These are phyloP conservation scores for Tremella fuciformis DNA, from an alignment of 768 basidiomycete genomes.

Conservation along the genomic window DNA sequence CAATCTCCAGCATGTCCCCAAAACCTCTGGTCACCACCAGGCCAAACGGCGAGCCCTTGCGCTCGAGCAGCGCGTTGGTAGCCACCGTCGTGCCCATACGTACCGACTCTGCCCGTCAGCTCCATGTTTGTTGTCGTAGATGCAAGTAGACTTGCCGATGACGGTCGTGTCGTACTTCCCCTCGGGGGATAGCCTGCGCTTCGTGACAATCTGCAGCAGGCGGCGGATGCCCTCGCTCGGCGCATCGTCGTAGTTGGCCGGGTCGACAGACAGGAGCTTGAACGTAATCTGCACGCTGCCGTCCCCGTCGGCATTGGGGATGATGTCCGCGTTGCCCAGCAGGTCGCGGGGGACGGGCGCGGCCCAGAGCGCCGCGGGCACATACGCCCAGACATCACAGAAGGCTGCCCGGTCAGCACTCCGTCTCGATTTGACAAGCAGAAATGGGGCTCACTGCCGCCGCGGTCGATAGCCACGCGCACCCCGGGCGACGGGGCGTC, in stretches of 20 bases:
- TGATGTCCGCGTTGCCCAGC: conserved; percentile 31
- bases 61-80: conserved; percentile 93
- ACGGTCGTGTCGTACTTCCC: conserved; percentile 27
- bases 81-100: conserved; percentile 36
- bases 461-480: conserved; percentile 46
- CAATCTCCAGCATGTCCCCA: conserved; percentile 79
- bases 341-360: conserved; percentile 11
- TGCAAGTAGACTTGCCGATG: conserved; percentile 50
- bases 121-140: conserved; percentile 69
- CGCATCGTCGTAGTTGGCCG: conserved; percentile 62
- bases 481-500: conserved; percentile 4
- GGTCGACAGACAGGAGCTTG: conserved; percentile 83
- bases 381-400: conserved; percentile 35
- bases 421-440: not conserved
- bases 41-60: conserved; percentile 88
- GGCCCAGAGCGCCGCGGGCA: conserved; percentile 18
- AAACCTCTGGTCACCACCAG: conserved; percentile 69
- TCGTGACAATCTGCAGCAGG: conserved; percentile 62
- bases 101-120: conserved; percentile 57
- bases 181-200: conserved; percentile 17
- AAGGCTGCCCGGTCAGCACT: conserved; percentile 16
- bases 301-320: conserved; percentile 13
- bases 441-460: conserved; percentile 58
- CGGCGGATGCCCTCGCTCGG: conserved; percentile 56
- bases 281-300: conserved; percentile 32